Conservation (phyloP, 768 basidiomycete species). For the Russula earlei region DNA sequence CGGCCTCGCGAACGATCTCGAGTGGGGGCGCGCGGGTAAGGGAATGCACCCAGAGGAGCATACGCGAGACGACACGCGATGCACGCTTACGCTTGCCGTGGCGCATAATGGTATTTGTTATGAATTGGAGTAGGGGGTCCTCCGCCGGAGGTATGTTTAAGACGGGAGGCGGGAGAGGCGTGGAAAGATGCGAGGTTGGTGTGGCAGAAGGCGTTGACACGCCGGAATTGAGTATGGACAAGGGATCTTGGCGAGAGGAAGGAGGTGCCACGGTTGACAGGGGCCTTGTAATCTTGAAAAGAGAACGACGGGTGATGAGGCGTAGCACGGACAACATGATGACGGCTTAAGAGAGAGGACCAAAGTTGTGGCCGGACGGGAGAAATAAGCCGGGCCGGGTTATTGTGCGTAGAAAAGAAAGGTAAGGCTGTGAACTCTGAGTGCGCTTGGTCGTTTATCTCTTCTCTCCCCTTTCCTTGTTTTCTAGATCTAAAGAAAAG, state of each 20-base stretch:
- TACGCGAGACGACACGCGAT: slow-evolving; percentile 43
- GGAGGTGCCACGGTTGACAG: slow-evolving; percentile 6
- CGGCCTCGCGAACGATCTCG: slow-evolving; percentile 67
- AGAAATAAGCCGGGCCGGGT: not conserved
- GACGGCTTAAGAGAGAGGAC: not conserved
- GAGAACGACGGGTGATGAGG: not conserved
- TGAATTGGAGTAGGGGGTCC: slow-evolving; percentile 63
- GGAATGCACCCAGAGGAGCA: slow-evolving; percentile 62
- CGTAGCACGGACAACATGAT: slow-evolving; percentile 12
- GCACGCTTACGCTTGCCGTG: slow-evolving; percentile 61
- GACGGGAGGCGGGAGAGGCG: slow-evolving; percentile 4
- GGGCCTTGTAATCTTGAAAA: slow-evolving; percentile 9
- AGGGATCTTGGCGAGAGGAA: slow-evolving; percentile 2
- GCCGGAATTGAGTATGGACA: not conserved
- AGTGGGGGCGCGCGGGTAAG: slow-evolving; percentile 71
- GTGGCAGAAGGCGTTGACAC: not conserved
- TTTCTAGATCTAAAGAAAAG: not conserved
- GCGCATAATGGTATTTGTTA: slow-evolving; percentile 51
- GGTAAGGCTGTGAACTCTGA: not conserved
- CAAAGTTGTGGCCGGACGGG: slow-evolving; percentile 2
- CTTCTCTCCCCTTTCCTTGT: not conserved
- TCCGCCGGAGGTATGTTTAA: slow-evolving; percentile 59
- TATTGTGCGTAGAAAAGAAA: not conserved
- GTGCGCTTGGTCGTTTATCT: not conserved
- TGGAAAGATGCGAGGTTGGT: not conserved